Evolutionary conservation across 805 yeast species (phyloP).

Genomic region (Cyberlindnera xylosilytica): DNA sequence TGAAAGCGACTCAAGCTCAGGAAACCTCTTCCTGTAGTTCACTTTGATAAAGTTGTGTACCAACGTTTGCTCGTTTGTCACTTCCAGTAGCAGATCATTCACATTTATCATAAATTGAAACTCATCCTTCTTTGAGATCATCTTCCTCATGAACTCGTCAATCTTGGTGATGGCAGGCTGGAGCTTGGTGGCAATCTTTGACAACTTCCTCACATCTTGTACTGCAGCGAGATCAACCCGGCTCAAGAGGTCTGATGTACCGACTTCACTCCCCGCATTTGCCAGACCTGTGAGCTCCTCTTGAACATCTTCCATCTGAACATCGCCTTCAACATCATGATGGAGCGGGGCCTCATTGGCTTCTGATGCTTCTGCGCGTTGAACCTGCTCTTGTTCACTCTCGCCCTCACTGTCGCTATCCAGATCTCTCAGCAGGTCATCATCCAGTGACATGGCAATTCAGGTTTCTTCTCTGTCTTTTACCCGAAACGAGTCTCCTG

Average conservation of each 20-base stretch:
- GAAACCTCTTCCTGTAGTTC: slow-evolving; percentile 59
- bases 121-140: slow-evolving; percentile 32
- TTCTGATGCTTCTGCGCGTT: neutral
- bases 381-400: slow-evolving; percentile 3
- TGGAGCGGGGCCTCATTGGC: neutral
- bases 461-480: too few species aligned
- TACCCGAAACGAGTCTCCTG: too few species aligned
- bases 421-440: slow-evolving; percentile 32
- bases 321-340: slow-evolving; percentile 10
- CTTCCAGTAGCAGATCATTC: slow-evolving; percentile 51
- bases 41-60: slow-evolving; percentile 48
- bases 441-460: slow-evolving; percentile 24
- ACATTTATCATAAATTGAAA: slow-evolving; percentile 49
- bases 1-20: slow-evolving; percentile 65
- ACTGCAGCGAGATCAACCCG: slow-evolving; percentile 11
- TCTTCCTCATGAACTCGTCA: slow-evolving; percentile 15
- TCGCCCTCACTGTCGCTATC: slow-evolving; percentile 29
- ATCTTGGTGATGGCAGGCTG: slow-evolving; percentile 18
- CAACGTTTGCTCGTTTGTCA: slow-evolving; percentile 50
- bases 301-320: slow-evolving; percentile 3
- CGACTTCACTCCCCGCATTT: slow-evolving; percentile 14
- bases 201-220: slow-evolving; percentile 14
- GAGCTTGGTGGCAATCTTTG: slow-evolving; percentile 15
- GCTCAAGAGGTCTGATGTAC: slow-evolving; percentile 10
- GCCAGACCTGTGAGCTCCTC: slow-evolving; percentile 4